Evolutionary conservation across 1,284 basidiomycete species (phyloP), one percentile per base, ranked within the genome.

Genomic region (Leccinum proximum): DNA sequence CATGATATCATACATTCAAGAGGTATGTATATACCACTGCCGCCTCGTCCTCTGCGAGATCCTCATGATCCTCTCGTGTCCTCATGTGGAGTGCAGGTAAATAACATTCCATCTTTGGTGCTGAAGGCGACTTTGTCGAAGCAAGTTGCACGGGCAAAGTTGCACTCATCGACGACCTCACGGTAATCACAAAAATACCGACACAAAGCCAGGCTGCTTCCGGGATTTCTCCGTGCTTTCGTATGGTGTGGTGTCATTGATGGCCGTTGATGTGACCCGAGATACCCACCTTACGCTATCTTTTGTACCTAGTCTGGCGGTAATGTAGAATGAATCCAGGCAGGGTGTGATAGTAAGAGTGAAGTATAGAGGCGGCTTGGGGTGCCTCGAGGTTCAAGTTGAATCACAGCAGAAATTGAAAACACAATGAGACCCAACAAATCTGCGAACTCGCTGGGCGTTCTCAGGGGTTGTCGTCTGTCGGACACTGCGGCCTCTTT

Each of bases 401-500:
- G 33, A 33, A 18, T 26, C 30, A 11, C 45, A 30, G 22, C 14
- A 40, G 33, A 5, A 22, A 14, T 26, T 8, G n/a, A 65, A 37
- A 42, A 26, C 45, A 2, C 38, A 14, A 67, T 62, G 61, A 35
- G 57, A 30, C 54, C 45, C n/a, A 48, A 40, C 61, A 66, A 56
- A 37, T 38, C 61, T 53, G 61, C 53, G 30, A 45, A 33, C 58
- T 26, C 54, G 13, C 26, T 30, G 26, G 33, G 18, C 30, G 53
- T 40, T 50, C 61, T 71, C 26, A 26, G 26, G 26, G 26, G 50
- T 59, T 70, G 62, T 70, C 70, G 33, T 33, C 65, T 65, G 67
- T 71, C 63, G 67, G 50, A 53, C 26, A 26, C 26, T 26, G 26
- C 26, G 26, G 26, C 26, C 26, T 26, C 26, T 26, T 26, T 26